Base-by-base conservation (phyloP, 441 rosid genomes). In the Capsella rubella region DNA sequence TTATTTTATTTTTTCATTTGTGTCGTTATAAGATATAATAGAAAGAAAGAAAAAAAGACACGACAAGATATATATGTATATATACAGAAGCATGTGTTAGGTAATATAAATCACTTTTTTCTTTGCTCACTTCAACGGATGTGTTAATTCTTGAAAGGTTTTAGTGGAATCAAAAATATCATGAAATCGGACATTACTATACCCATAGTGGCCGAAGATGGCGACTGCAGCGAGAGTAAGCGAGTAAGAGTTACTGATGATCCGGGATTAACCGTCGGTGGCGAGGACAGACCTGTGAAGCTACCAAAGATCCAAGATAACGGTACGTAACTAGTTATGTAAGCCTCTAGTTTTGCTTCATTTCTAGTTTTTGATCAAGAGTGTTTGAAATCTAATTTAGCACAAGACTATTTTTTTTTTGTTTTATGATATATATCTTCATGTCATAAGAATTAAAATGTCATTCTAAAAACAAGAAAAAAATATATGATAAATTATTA, bases 241-340 rank as follows among this genome's bases (percentile, higher is more conserved):
- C 61, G 75, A 4, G 25, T 28, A 21, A 70, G 72, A 76, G 27
- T 31, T 58, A 49, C 49, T 64, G 72, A 49, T 64, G 72, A 49
- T 56, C 58, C 25, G 0, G 62, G 0, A 31, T 8, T 14, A 3
- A 29, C 39, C 25, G 54, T 12, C 9, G 67, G 15, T 34, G 25
- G 6, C 21, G 54, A 70, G 31, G 31, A 12, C 27, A 56, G 71
- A 56, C 72, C 75, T 9, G 12, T 70, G 0, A 76, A 76, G 57
- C 4, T 71, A 31, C 67, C 31, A 39, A 76, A 64, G 64, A 8
- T 76, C 27, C 42, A 64, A 37, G 62, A 70, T 0, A 56, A 57
- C 11, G 80, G 80, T 76, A 70, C 1, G 27, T 69, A 1, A 12
- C 42, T 42, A 42, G n/a, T 1, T 45, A 47, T 43, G 12, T 4